Base-by-base conservation (phyloP, 805 yeast species). In the baker's yeast (Saccharomyces cerevisiae) region DNA sequence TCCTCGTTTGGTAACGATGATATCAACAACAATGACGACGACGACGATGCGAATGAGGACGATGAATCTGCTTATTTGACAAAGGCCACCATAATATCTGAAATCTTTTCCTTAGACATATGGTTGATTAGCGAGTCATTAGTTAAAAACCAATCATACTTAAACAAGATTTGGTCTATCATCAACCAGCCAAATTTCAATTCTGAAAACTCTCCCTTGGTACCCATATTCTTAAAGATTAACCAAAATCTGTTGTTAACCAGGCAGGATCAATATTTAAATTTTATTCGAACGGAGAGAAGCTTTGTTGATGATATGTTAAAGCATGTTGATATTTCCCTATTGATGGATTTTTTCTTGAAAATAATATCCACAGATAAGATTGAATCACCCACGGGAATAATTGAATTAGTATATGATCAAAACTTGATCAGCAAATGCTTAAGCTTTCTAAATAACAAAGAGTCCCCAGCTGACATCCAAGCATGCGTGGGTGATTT, bases 401-500 rank as follows among this genome's bases (percentile, higher is more conserved):
- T 94, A 17, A 79, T 92, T 53, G 94, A 89, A 43, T 76, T 85
- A 8, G 77, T 92, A 50, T 81, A 84, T 52, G 83, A 80, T 54
- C 98, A 94, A 66, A 68, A 77, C 11, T 75, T 94, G 53, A 82
- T 94, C 22, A 82, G 84, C 8, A 79, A 84, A 55, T 75, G 91
- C 57, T 73, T 94, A n/a, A 74, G 79, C 10, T 82, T 83, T 53
- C 74, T 94, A 57, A 54, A 65, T 52, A 83, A 82, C 46, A 85
- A 89, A 0, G 78, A 78, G 13, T 75, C 78, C 29, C 65, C 67
- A 29, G 72, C 90, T 4, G 82, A 86, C 46, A 80, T 84, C 51
- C 98, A 92, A 68, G 83, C 94, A 2, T 92, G 97, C 6, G 90
- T 94, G 2, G 94, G 96, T 28, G 99, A 94, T 69, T 94, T 94